Evolutionary conservation across 192 early-diverging fungal genomes (phyloP), one percentile per base, ranked within the genome.

Genomic region (Coemansia sp.): DNA sequence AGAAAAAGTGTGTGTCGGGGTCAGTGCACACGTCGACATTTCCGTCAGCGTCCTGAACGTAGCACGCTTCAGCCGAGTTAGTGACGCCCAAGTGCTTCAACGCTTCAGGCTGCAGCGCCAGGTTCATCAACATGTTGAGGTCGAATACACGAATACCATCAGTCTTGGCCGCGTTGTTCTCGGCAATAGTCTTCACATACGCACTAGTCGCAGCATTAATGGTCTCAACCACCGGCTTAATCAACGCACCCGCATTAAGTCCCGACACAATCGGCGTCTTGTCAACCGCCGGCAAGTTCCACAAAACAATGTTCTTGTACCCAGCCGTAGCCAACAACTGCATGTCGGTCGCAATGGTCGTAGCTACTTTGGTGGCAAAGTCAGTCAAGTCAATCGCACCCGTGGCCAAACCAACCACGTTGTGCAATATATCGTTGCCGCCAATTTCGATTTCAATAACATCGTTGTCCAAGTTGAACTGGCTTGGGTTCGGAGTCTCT

Each of bases 1-100:
- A 72, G 64, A 82, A 82, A 22, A 73, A 64, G 54, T 82, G 57
- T 55, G 72, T 41, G 65, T 76, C 72, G 27, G 79, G 79, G 61
- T 82, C 72, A 14, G 45, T 17, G 64, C 79, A 82, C 0, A 75
- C 43, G 45, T n/a, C 60, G 27, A 39, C 41, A 15, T 59, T 54
- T 2, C 64, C 77, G 10, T 37, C 37, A n/a, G 57, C 7, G 5
- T 65, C 69, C 4, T 58, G 56, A 3, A 38, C 48, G 43, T 66
- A 67, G 63, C 79, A 82, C 11, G 73, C 79, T 1, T 51, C 41
- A 15, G 56, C 56, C 2, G 64, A 55, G 25, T 82, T 64, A 7
- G 69, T 72, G 35, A 82, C 53, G 1, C 54, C 70, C 14, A 82
- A 51, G 12, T 65, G 66, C 4, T 45, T n/a, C n/a, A 72, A 63